Conservation (phyloP, 768 basidiomycete genomes). For the Panaeolus papilionaceus region DNA sequence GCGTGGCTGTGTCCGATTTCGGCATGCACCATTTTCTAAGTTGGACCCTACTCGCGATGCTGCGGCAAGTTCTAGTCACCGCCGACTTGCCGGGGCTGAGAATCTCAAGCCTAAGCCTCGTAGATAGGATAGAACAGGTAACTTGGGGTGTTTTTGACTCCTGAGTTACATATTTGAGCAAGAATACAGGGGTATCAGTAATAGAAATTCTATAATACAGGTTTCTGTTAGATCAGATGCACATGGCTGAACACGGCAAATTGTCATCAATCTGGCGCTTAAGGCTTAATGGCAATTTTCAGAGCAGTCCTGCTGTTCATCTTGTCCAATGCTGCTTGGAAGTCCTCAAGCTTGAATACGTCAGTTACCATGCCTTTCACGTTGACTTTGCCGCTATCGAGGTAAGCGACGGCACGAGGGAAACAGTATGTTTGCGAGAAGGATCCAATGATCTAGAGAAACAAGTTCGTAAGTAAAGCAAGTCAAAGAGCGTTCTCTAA, state of each 20-base stretch:
- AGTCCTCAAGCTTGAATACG: constrained; percentile 70
- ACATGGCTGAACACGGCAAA: background rate
- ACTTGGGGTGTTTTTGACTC: no score
- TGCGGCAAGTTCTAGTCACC: no score
- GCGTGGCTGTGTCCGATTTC: no score
- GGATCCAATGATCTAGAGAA: constrained; percentile 82
- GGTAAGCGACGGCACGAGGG: constrained; percentile 88
- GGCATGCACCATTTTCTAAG: no score
- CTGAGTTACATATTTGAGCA: background rate
- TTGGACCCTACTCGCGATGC: no score
- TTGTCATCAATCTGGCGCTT: background rate
- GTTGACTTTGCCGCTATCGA: constrained; percentile 85
- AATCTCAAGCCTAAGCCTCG: no score
- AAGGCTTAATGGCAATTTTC: constrained; percentile 69
- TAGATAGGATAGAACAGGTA: no score
- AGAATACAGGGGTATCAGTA: background rate
- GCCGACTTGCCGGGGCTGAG: no score
- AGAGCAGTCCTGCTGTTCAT: constrained; percentile 68
- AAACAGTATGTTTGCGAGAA: constrained; percentile 92
- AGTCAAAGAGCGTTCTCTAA: no score
- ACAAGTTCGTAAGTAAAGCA: constrained; percentile 17
- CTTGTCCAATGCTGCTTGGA: constrained; percentile 73
- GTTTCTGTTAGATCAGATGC: background rate
- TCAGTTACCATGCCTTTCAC: constrained; percentile 79
- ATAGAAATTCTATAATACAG: background rate